Evolutionary conservation across 805 yeast species (phyloP).

Genomic region (Cyberlindnera nakhonratchasimensis): DNA sequence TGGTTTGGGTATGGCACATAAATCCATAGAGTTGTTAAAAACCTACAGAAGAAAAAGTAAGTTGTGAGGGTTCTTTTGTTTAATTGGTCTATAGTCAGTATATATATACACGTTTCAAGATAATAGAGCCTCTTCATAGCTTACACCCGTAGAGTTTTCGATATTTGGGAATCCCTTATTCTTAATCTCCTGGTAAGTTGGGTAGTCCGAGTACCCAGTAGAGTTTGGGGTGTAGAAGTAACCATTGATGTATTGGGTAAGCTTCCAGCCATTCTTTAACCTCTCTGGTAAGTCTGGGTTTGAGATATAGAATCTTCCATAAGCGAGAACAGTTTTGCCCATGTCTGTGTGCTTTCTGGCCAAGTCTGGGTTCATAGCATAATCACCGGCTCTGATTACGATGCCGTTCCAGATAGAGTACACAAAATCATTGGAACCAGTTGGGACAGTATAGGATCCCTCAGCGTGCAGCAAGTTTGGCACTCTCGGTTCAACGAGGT

Average conservation of each 20-base stretch:
- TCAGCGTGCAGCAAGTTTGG: conserved; percentile 30
- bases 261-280: conserved; percentile 31
- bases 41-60: conserved; percentile 8
- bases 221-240: conserved; percentile 35
- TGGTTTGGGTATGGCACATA: conserved; percentile 56
- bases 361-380: conserved; percentile 14
- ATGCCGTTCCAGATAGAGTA: conserved; percentile 45
- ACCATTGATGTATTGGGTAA: conserved; percentile 37
- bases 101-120: no score
- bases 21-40: conserved; percentile 38
- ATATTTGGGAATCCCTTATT: conserved; percentile 13
- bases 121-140: no score
- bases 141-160: no score
- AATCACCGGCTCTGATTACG: conserved; percentile 30
- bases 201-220: conserved; percentile 35
- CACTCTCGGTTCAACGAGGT: conserved; percentile 35
- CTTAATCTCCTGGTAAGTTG: conserved; percentile 20
- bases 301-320: conserved; percentile 36
- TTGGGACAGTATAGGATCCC: conserved; percentile 16
- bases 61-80: no score
- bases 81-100: no score
- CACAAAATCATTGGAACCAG: conserved; percentile 34
- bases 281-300: conserved; percentile 40
- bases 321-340: conserved; percentile 33
- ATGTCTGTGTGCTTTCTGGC: conserved; percentile 9